Evolutionary conservation across 805 yeast genomes (phyloP).

Genomic region (Yamadazyma philogaea): DNA sequence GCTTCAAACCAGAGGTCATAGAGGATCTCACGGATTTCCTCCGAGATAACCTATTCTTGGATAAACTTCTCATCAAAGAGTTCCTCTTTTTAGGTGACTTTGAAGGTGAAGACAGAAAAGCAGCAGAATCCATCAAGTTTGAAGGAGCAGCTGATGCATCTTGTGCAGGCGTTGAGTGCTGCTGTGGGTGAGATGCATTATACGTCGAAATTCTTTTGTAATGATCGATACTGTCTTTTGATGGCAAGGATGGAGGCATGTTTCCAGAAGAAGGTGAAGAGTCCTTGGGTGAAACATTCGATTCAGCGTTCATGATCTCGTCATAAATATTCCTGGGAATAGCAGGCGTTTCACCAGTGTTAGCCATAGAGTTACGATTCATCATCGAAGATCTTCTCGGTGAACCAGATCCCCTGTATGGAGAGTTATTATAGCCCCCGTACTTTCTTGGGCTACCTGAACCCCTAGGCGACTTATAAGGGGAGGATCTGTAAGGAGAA

Average conservation of each 20-base stretch:
- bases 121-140: conserved; percentile 28
- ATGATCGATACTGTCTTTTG: conserved; percentile 30
- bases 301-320: conserved; percentile 39
- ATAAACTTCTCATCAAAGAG: conserved; percentile 24
- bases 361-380: conserved; percentile 2
- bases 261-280: conserved; percentile 16
- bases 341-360: conserved; percentile 17
- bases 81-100: conserved; percentile 22
- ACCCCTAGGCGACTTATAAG: conserved; percentile 14
- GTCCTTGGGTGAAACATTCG: conserved; percentile 9
- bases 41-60: conserved; percentile 30
- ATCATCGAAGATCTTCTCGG: conserved; percentile 20
- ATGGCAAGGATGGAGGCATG: conserved; percentile 41
- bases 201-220: conserved; percentile 13
- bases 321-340: conserved; percentile 44
- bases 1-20: conserved; percentile 46
- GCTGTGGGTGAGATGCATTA: conserved; percentile 11
- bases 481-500: conserved; percentile 28
- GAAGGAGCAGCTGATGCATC: no score
- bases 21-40: conserved; percentile 40
- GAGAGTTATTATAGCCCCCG: conserved; percentile 9
- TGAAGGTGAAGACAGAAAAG: conserved; percentile 16
- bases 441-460: conserved; percentile 17
- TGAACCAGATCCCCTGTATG: conserved; percentile 18
- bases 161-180: conserved; percentile 7